Evolutionary conservation across 495 filamentous ascomycete species (phyloP).

Genomic region (Neurospora pannonica): DNA sequence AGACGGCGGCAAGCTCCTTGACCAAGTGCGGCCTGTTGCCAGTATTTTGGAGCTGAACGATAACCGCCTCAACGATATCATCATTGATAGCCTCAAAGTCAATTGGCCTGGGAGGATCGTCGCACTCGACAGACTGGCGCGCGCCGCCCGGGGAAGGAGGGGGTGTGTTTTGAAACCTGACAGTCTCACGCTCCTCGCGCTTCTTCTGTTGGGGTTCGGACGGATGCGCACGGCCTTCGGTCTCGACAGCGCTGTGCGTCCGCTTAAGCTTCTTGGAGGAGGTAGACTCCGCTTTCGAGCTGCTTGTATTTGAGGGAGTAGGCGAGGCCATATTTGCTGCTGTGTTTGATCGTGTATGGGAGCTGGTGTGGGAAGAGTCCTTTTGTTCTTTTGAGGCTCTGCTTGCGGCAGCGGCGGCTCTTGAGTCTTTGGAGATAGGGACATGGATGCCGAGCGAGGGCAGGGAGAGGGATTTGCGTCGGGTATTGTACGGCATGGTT

Average conservation of each 20-base stretch:
- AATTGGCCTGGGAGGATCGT: constrained; percentile 46
- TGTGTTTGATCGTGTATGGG: constrained; percentile 8
- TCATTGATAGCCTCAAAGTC: constrained; percentile 87
- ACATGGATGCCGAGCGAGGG: constrained; percentile 89
- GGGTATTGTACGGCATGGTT: constrained; percentile 93
- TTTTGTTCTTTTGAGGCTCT: constrained; percentile 13
- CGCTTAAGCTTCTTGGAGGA: constrained; percentile 78
- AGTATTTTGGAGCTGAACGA: constrained; percentile 83
- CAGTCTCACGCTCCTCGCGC: constrained; percentile 37
- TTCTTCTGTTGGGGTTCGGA: constrained; percentile 39
- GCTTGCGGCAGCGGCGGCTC: constrained; percentile 34
- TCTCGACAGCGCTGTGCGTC: constrained; percentile 50
- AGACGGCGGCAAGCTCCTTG: constrained; percentile 80
- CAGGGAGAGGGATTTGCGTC: constrained; percentile 91
- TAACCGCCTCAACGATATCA: constrained; percentile 87
- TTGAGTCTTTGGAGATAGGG: constrained; percentile 58
- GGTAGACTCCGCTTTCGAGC: constrained; percentile 18
- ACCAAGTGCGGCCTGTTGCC: constrained; percentile 89
- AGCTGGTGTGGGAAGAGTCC: constrained; percentile 17
- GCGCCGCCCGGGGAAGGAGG: constrained; percentile 61
- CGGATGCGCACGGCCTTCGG: constrained; percentile 36
- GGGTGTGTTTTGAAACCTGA: constrained; percentile 60
- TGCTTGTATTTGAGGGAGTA: not conserved
- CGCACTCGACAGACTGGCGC: constrained; percentile 31
- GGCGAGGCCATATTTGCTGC: constrained; percentile 40